Evolutionary conservation across 345 rosid species (phyloP).

Genomic region (Rhizophora mangle): DNA sequence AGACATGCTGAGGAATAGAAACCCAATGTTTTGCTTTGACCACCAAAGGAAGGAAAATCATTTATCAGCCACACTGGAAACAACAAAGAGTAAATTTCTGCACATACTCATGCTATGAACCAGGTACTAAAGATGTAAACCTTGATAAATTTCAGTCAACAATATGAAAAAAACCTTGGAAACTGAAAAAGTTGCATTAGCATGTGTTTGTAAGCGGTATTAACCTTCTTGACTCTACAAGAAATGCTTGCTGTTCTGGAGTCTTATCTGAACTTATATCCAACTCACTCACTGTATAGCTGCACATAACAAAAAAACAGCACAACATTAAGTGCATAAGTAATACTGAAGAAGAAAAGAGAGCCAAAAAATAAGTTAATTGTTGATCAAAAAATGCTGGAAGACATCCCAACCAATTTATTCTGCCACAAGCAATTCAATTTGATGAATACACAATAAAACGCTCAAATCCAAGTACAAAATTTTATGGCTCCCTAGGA

Average conservation of each 20-base stretch:
- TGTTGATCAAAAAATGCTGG: not conserved
- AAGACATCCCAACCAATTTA: not conserved
- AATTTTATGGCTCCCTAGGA: not conserved
- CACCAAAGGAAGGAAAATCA: too few species aligned
- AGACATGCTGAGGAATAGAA: too few species aligned
- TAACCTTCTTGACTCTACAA: constrained; percentile 73
- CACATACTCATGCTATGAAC: too few species aligned
- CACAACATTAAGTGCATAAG: constrained; percentile 16
- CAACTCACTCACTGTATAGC: constrained; percentile 49
- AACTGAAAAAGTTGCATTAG: not conserved
- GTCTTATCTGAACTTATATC: constrained; percentile 45
- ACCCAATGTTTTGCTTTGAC: too few species aligned
- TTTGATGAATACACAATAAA: not conserved
- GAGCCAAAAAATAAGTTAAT: not conserved
- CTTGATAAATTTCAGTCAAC: too few species aligned
- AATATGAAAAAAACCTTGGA: not conserved
- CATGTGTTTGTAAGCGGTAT: not conserved
- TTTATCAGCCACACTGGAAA: too few species aligned
- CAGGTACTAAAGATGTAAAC: too few species aligned
- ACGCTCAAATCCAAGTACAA: not conserved
- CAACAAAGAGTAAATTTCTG: too few species aligned
- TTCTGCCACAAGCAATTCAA: not conserved
- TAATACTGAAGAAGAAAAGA: too few species aligned
- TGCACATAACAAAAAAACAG: constrained; percentile 22
- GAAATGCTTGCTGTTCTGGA: constrained; percentile 62